Evolutionary conservation across 257 asterid genomes (phyloP).

Genomic region (Przewalskia tangutica): DNA sequence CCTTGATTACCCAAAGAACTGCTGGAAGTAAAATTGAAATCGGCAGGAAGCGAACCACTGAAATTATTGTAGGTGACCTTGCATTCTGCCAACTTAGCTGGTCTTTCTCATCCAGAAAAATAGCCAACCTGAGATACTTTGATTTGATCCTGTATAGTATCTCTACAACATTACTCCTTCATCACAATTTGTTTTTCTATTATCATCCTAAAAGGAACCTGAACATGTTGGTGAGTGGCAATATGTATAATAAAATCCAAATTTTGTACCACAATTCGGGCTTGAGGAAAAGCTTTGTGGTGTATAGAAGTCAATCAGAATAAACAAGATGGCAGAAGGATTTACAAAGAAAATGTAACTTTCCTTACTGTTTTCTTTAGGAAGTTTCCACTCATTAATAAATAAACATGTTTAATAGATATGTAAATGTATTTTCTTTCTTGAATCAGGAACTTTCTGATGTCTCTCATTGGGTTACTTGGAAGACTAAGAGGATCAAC

Average conservation of each 20-base stretch:
- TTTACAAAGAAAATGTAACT: too few species aligned
- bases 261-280: too few species aligned
- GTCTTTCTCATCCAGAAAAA: constrained; percentile 30
- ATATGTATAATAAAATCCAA: too few species aligned
- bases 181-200: not conserved
- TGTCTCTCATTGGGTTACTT: not conserved
- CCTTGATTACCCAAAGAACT: constrained; percentile 46
- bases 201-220: not conserved
- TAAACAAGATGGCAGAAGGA: too few species aligned
- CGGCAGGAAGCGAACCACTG: constrained; percentile 38
- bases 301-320: too few species aligned
- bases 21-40: constrained; percentile 15
- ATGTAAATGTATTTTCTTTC: too few species aligned
- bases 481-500: not conserved
- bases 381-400: too few species aligned
- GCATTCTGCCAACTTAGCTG: constrained; percentile 34
- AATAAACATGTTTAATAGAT: too few species aligned
- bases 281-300: too few species aligned
- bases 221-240: not conserved
- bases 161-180: not conserved
- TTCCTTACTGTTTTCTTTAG: too few species aligned
- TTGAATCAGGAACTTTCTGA: too few species aligned
- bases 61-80: constrained; percentile 52
- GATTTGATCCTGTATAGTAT: not conserved
- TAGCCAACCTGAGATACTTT: not conserved